A percentile compares a stretch with the other conserved stretches of the same genome.
phyloP scores from a whole-genome alignment of 495 filamentous ascomycete genomes.

The Chaetomidium leptoderma region DNA sequence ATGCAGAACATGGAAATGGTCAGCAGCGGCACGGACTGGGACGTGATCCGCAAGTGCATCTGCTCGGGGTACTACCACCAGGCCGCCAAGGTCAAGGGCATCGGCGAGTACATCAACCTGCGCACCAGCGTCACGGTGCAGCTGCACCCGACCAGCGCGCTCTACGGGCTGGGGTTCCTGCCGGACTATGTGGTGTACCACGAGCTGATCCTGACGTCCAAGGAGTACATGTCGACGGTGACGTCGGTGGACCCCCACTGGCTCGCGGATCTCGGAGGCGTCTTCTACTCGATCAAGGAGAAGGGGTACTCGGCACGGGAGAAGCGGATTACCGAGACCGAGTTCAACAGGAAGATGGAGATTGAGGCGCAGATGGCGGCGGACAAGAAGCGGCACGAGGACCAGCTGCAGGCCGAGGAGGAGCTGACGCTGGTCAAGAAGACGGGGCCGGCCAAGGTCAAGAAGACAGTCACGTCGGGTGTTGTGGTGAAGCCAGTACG shows the following conservation, averaged over 20 bases:
- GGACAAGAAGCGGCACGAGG: constrained; percentile 72
- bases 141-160: constrained; percentile 85
- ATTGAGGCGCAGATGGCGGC: constrained; percentile 90
- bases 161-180: constrained; percentile 88
- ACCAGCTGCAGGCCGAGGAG: constrained; percentile 48
- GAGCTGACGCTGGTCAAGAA: constrained; percentile 46
- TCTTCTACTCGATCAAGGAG: constrained; percentile 97
- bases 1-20: constrained; percentile 83
- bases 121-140: constrained; percentile 91
- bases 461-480: constrained; percentile 50
- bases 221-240: constrained; percentile 98
- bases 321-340: constrained; percentile 83
- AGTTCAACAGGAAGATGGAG: constrained; percentile 94
- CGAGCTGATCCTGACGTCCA: constrained; percentile 92
- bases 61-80: constrained; percentile 98
- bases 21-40: constrained; percentile 95
- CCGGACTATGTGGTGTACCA: constrained; percentile 98
- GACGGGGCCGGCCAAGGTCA: constrained; percentile 38
- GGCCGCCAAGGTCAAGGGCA: constrained; percentile 93
- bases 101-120: constrained; percentile 95
- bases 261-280: constrained; percentile 96
- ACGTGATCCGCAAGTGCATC: constrained; percentile 91
- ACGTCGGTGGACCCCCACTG: constrained; percentile 96
- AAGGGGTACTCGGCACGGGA: constrained; percentile 92
- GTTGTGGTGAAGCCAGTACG: constrained; percentile 61